Percentiles rank a stretch among this genome's conserved stretches.
Evolutionary conservation across 106 monocot genomes (phyloP).

Genomic region (Acorus gramineus): DNA sequence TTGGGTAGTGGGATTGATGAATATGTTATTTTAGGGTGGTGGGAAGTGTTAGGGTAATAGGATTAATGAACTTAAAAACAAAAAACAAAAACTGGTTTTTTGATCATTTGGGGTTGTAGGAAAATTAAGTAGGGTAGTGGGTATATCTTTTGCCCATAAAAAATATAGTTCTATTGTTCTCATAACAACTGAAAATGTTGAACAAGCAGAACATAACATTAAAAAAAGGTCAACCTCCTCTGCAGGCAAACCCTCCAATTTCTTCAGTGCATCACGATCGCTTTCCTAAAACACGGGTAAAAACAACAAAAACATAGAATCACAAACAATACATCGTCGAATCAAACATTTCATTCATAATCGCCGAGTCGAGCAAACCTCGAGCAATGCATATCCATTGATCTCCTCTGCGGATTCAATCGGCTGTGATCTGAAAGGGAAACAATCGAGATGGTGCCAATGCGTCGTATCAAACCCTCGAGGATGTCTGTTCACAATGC

Average conservation of each 20-base stretch:
- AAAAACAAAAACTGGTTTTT: too few species aligned
- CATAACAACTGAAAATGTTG: neutral
- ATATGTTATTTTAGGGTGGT: too few species aligned
- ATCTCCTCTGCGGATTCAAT: conserved; percentile 35
- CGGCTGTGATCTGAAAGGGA: conserved; percentile 12
- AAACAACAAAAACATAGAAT: conserved; percentile 3
- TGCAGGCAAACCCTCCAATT: conserved; percentile 18
- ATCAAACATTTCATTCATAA: neutral
- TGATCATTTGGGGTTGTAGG: too few species aligned
- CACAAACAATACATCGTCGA: neutral
- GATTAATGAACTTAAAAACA: too few species aligned
- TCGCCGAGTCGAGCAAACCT: conserved; percentile 17
- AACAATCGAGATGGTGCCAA: conserved; percentile 72
- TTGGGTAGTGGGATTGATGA: too few species aligned
- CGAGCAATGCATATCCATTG: conserved; percentile 46
- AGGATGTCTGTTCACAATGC: conserved; percentile 36
- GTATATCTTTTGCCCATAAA: too few species aligned
- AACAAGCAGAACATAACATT: neutral
- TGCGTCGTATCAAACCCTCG: conserved; percentile 53
- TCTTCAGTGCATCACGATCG: conserved; percentile 60
- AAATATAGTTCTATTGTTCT: neutral
- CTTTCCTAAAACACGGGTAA: conserved; percentile 17
- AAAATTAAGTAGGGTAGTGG: too few species aligned
- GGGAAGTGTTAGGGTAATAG: too few species aligned
- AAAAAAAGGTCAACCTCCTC: conserved; percentile 1